Conservation (phyloP, 1,284 basidiomycete genomes). For the Pseudozyma pruni region DNA sequence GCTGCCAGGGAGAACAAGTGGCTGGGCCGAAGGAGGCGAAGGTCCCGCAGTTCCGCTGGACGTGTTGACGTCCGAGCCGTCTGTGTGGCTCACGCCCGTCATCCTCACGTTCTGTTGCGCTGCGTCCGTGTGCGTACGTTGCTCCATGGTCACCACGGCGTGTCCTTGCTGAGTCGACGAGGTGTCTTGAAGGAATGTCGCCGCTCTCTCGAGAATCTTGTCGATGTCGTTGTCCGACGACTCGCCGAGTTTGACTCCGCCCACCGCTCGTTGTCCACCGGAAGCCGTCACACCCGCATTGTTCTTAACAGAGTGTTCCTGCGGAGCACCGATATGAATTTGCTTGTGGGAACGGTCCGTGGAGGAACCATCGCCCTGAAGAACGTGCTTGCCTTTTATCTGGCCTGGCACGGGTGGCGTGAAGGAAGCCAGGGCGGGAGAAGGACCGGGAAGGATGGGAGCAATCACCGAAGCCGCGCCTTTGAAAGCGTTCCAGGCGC, state of each 20-base stretch:
- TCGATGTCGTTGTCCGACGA: no score
- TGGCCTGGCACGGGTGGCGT: not conserved
- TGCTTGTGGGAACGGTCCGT: no score
- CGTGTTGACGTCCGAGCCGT: not conserved
- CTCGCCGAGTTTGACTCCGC: not conserved
- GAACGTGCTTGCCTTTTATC: no score
- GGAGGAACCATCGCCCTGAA: no score
- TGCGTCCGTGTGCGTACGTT: not conserved
- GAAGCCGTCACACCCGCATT: no score
- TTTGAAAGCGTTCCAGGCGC: not conserved
- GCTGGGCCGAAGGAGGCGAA: no score
- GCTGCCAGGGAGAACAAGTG: conserved; percentile 2
- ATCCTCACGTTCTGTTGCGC: not conserved
- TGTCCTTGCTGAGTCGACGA: no score
- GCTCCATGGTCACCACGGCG: not conserved
- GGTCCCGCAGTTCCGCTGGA: not conserved
- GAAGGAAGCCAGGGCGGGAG: not conserved
- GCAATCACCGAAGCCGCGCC: not conserved
- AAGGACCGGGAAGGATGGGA: not conserved
- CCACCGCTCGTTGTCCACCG: not conserved
- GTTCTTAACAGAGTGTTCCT: no score
- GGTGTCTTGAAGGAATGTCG: no score
- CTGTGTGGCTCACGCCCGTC: not conserved
- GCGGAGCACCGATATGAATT: no score
- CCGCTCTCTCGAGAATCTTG: no score